phyloP scores from a whole-genome alignment of 805 yeast genomes.

The Metschnikowia orientalis region DNA sequence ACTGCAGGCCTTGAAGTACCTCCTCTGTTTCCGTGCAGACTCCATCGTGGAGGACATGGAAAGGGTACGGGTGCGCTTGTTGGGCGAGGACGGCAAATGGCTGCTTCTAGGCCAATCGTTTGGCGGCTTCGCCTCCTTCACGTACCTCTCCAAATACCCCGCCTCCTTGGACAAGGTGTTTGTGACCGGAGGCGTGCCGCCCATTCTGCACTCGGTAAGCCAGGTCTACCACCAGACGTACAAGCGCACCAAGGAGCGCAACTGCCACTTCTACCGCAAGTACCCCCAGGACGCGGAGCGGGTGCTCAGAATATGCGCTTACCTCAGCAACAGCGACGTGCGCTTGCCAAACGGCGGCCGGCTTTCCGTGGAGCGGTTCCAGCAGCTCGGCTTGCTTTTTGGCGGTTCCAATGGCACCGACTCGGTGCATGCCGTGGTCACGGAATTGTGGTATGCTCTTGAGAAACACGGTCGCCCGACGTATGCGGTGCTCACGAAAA shows the following conservation, averaged over 20 bases:
- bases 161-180: constrained; percentile 40
- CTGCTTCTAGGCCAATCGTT: constrained; percentile 52
- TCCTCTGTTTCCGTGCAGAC: constrained; percentile 49
- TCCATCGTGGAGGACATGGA: constrained; percentile 51
- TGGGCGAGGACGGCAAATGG: constrained; percentile 39
- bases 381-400: constrained; percentile 47
- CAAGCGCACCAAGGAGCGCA: constrained; percentile 43
- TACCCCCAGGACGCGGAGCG: constrained; percentile 44
- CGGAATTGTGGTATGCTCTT: constrained; percentile 39
- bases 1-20: constrained; percentile 26
- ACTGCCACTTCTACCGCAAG: constrained; percentile 42
- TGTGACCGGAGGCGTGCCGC: constrained; percentile 59
- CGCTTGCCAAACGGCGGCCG: constrained; percentile 49
- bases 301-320: constrained; percentile 36
- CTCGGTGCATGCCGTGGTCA: constrained; percentile 40
- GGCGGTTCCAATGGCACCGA: constrained; percentile 52
- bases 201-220: constrained; percentile 40
- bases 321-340: constrained; percentile 27
- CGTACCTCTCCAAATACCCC: constrained; percentile 46
- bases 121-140: constrained; percentile 51
- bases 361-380: constrained; percentile 48
- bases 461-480: constrained; percentile 32
- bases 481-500: constrained; percentile 28
- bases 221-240: constrained; percentile 49
- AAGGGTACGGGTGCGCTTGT: constrained; percentile 34